Evolutionary conservation across 2,329 filamentous ascomycete species (phyloP), one percentile per base, ranked within the genome.

Genomic region (Orbilia ellipsospora): DNA sequence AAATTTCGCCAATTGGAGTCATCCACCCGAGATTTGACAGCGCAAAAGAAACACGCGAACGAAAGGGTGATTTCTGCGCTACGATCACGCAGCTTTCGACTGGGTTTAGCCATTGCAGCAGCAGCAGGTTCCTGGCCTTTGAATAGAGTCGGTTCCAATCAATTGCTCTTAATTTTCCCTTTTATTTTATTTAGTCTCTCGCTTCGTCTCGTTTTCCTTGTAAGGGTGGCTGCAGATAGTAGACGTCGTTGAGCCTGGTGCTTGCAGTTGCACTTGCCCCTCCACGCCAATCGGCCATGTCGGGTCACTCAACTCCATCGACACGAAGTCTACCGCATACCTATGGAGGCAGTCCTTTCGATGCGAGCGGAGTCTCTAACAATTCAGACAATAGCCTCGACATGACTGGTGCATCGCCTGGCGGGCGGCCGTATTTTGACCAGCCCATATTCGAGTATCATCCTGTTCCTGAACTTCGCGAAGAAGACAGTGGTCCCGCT

Each of bases 291-390:
- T 75, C 64, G 64, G 72, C 55, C 72, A 75, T 75, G 72, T 75
- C 72, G 64, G 72, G 72, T 75, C 72, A 75, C 72, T 75, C 72
- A 69, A 75, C 72, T 18, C 72, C 72, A 75, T 75, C 72, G 72
- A 69, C 72, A 75, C 72, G 72, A 75, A 75, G 72, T 51, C 64
- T 75, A 60, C 64, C 72, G 72, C 72, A 75, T 55, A 55, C 56
- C 72, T 75, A 50, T 69, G 72, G 72, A 45, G 72, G 72, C 15
- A 75, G 72, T 45, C 72, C 72, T 44, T 75, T 75, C 72, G 72
- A 75, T 75, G 72, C 72, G 72, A 75, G 61, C 59, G 72, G 64
- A 50, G 72, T 75, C 52, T 40, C 59, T 59, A 68, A 66, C 72
- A 67, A 75, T 63, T 64, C 72, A 45, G 72, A 75, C 31, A 59